phyloP scores from a whole-genome alignment of 805 yeast species.

The Lachancea dasiensis region DNA sequence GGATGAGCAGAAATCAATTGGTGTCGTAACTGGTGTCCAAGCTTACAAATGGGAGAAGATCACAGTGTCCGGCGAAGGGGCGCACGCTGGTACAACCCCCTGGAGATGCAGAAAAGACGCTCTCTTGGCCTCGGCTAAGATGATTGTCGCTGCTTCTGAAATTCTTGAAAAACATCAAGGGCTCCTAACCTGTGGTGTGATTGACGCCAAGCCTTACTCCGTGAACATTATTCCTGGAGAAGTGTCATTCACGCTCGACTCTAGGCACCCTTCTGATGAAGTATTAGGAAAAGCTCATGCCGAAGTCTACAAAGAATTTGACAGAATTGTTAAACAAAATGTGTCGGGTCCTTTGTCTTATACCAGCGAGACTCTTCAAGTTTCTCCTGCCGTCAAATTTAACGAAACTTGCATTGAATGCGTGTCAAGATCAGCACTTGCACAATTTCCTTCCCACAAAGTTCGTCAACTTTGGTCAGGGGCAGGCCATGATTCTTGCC shows the following conservation, averaged over 20 bases:
- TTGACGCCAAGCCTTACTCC: constrained; percentile 52
- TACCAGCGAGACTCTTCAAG: constrained; percentile 40
- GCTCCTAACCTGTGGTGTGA: constrained; percentile 52
- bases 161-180: constrained; percentile 49
- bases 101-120: constrained; percentile 57
- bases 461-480: constrained; percentile 52
- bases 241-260: constrained; percentile 55
- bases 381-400: constrained; percentile 54
- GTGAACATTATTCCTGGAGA: constrained; percentile 63
- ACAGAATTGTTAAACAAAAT: constrained; percentile 31
- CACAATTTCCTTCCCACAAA: constrained; percentile 41
- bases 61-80: constrained; percentile 55
- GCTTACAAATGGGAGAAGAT: constrained; percentile 58
- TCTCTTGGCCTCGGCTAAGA: constrained; percentile 48
- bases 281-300: constrained; percentile 33
- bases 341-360: constrained; percentile 33
- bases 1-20: constrained; percentile 47
- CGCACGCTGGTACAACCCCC: constrained; percentile 74
- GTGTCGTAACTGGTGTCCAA: constrained; percentile 62
- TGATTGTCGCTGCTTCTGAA: constrained; percentile 51
- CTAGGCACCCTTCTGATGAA: constrained; percentile 49
- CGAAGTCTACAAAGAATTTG: constrained; percentile 37
- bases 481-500: constrained; percentile 71
- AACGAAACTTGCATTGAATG: constrained; percentile 45
- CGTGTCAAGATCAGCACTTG: constrained; percentile 47